These are phyloP conservation scores for Hymenoscyphus fraxineus DNA, from an alignment of 2,329 filamentous ascomycete species.

Conservation along the genomic window DNA sequence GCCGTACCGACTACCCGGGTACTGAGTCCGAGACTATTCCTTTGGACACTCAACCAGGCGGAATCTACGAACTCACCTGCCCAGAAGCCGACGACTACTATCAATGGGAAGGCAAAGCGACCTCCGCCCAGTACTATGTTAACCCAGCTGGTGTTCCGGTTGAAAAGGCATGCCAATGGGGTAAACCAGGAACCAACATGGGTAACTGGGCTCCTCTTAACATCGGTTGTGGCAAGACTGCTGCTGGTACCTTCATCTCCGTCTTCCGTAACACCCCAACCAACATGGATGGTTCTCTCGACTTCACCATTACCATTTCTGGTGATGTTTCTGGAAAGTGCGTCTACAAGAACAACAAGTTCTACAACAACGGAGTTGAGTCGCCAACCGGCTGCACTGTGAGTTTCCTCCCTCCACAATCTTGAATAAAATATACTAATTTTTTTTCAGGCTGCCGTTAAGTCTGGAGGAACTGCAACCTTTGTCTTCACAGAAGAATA, in stretches of 20 bases:
- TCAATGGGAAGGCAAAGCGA: constrained; percentile 67
- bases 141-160: constrained; percentile 72
- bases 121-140: constrained; percentile 94
- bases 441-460: constrained; percentile 24
- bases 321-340: constrained; percentile 46
- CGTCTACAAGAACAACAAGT: constrained; percentile 29
- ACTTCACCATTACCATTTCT: constrained; percentile 74
- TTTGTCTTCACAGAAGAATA: constrained; percentile 29
- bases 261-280: constrained; percentile 83
- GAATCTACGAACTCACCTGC: constrained; percentile 65
- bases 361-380: constrained; percentile 30
- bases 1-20: constrained; percentile 95
- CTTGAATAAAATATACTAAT: constrained; percentile 17
- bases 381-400: constrained; percentile 35
- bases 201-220: constrained; percentile 89
- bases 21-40: constrained; percentile 86
- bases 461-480: constrained; percentile 18
- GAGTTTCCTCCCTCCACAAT: constrained; percentile 27
- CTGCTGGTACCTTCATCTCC: constrained; percentile 71
- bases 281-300: constrained; percentile 57
- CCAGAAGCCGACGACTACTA: constrained; percentile 72
- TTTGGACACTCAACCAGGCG: constrained; percentile 58
- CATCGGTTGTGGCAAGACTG: constrained; percentile 69
- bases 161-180: constrained; percentile 74
- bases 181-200: constrained; percentile 50